Base-by-base conservation (phyloP, 768 basidiomycete genomes). In the Mycena latifolia region DNA sequence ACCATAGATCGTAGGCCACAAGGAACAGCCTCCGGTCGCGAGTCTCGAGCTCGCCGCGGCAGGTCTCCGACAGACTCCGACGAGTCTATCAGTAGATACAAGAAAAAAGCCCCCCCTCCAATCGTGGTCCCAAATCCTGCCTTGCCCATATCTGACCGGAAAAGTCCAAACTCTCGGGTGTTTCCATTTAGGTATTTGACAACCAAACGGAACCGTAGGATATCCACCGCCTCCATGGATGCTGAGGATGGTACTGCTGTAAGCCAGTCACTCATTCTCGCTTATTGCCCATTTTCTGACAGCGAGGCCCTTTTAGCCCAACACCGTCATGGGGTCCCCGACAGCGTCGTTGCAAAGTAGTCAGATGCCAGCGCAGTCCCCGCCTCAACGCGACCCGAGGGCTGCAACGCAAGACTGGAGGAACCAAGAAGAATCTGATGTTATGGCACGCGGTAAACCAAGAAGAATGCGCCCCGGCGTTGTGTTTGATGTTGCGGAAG, bases 211-310 rank as follows among this genome's bases (percentile, higher is more conserved):
- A 83, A 89, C 74, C 86, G 89, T 33, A 89, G 90, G 9, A 80
- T 94, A 45, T 94, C 93, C 18, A 84, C 86, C 39, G 89, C 88
- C 35, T 94, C 93, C 45, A 80, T 92, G 33, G 93, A 94, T 74
- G 93, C 92, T 27, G 85, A 88, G 69, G 88, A 93, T 72, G 93
- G 93, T 39, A 92, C 92, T 59, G 89, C 90, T 53, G 93, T 94
- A 76, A 77, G 91, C 75, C n/a, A 24, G 55, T 60, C 14, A 14
- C 11, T 37, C 9, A 43, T 33, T 61, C n/a, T 48, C 60, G 55
- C 58, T 61, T 31, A 43, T 43, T 41, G 47, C 65, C 28, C 61
- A 52, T 46, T 47, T 51, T 59, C 51, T 52, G 41, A 54, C 55
- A 73, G n/a, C 72, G 47, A 41, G 45, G 14, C 70, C 6, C 11